Evolutionary conservation across 2,329 filamentous ascomycete species (phyloP).

Genomic region (Fusarium dlaminii): DNA sequence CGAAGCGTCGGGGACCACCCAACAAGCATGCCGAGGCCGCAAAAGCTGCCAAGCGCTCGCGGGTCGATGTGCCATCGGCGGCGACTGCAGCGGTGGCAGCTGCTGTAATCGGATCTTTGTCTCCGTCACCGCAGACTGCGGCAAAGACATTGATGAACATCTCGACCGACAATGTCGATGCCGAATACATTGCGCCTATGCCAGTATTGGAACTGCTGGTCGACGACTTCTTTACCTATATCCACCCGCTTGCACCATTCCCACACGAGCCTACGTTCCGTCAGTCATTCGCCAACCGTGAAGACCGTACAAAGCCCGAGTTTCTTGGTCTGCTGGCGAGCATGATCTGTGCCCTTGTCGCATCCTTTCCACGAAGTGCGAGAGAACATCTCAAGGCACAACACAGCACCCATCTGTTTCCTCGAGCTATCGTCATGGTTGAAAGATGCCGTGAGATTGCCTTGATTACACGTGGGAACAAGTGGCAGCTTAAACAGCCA

Average conservation of each 20-base stretch:
- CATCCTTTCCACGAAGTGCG: conserved; percentile 78
- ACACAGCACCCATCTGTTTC: conserved; percentile 71
- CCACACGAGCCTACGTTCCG: conserved; percentile 83
- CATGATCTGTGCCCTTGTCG: conserved; percentile 78
- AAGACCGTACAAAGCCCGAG: conserved; percentile 71
- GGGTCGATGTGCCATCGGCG: conserved; percentile 47
- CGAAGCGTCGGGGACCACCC: conserved; percentile 67
- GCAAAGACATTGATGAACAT: conserved; percentile 61
- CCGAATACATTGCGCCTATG: conserved; percentile 77
- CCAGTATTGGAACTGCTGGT: conserved; percentile 74
- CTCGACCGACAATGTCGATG: conserved; percentile 55
- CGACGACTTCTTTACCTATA: conserved; percentile 86
- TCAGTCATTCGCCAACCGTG: conserved; percentile 71
- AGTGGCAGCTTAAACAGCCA: conserved; percentile 57
- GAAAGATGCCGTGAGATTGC: conserved; percentile 77
- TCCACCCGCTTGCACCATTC: conserved; percentile 80
- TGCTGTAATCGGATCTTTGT: conserved; percentile 41
- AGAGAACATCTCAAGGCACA: conserved; percentile 74
- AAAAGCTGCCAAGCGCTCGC: conserved; percentile 60
- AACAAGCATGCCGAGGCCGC: conserved; percentile 68
- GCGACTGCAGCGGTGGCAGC: conserved; percentile 19
- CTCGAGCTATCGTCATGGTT: conserved; percentile 74
- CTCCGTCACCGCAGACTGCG: conserved; percentile 57
- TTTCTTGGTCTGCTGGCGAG: conserved; percentile 78
- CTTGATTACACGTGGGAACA: conserved; percentile 70